Conservation (phyloP, 352 stramenopile species). For the Globisporangium okanoganense region DNA sequence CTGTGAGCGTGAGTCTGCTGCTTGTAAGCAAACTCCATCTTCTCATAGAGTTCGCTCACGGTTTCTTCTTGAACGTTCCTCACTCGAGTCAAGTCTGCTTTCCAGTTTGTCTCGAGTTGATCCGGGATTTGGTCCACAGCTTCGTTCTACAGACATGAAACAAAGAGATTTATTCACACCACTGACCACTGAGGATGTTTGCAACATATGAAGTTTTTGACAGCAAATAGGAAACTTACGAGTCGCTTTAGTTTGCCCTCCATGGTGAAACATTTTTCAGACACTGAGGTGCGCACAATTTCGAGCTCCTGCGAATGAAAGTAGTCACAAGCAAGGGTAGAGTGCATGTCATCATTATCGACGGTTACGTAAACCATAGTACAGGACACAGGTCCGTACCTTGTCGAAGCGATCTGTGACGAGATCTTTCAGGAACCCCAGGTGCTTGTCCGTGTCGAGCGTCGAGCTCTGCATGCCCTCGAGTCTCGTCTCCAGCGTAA, state of each 20-base stretch:
- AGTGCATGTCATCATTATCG: too few relatives aligned
- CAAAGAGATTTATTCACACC: not conserved
- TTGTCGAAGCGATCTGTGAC: slow-evolving; percentile 42
- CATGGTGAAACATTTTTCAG: slow-evolving; percentile 50
- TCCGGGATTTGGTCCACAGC: slow-evolving; percentile 26
- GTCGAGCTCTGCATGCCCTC: slow-evolving; percentile 34
- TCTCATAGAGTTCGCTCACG: slow-evolving; percentile 21
- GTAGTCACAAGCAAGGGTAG: not conserved
- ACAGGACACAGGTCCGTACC: slow-evolving; percentile 19
- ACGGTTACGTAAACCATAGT: too few relatives aligned
- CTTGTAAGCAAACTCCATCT: not conserved
- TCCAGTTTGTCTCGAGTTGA: slow-evolving; percentile 21
- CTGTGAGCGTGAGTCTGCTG: slow-evolving; percentile 15
- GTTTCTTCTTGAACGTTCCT: slow-evolving; percentile 4
- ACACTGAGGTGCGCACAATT: slow-evolving; percentile 47
- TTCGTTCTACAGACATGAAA: slow-evolving; percentile 17
- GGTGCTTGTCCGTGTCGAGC: slow-evolving; percentile 29
- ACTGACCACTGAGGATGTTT: not conserved
- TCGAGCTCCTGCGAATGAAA: slow-evolving; percentile 37
- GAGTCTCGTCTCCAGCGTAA: slow-evolving; percentile 34
- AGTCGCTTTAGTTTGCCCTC: slow-evolving; percentile 38
- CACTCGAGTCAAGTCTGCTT: slow-evolving; percentile 8
- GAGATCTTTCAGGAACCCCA: slow-evolving; percentile 38
- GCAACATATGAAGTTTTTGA: not conserved
- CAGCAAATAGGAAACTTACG: slow-evolving; percentile 18